phyloP scores from a whole-genome alignment of 257 asterid species.

The Cynanchum wilfordii region DNA sequence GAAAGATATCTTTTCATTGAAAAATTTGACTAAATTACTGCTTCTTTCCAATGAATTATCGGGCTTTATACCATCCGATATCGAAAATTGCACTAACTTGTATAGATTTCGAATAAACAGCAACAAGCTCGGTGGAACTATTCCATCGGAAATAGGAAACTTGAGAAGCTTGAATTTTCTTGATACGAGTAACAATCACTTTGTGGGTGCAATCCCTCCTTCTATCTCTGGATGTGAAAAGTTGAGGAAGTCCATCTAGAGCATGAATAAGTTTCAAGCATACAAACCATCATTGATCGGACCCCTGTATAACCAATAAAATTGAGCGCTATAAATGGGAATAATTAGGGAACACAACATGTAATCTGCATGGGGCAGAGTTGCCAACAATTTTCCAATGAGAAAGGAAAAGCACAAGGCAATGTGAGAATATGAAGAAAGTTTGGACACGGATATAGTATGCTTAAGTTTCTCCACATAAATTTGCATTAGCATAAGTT shows the following conservation, averaged over 20 bases:
- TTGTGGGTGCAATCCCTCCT: conserved; percentile 65
- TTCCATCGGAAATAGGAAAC: conserved; percentile 86
- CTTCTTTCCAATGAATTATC: conserved; percentile 67
- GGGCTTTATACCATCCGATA: conserved; percentile 78
- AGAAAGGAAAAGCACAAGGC: neutral
- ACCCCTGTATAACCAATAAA: conserved; percentile 46
- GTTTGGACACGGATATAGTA: neutral
- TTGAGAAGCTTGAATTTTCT: conserved; percentile 63
- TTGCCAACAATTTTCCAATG: conserved; percentile 12
- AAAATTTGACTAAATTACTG: conserved; percentile 67
- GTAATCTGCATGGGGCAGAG: neutral
- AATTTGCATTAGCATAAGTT: conserved; percentile 6
- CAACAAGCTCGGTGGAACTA: conserved; percentile 69
- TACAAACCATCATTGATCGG: conserved; percentile 71
- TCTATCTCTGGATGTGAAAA: conserved; percentile 55
- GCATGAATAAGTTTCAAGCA: conserved; percentile 76
- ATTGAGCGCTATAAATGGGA: conserved; percentile 14
- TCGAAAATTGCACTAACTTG: conserved; percentile 79
- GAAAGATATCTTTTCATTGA: conserved; percentile 44
- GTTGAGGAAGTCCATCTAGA: conserved; percentile 92
- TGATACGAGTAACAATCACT: conserved; percentile 64
- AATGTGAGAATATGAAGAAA: neutral
- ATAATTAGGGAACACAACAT: neutral
- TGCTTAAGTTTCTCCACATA: conserved; percentile 4
- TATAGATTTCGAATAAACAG: conserved; percentile 68